Base-by-base conservation (phyloP, 2,329 filamentous ascomycete species). In the Talaromyces pinophilus region DNA sequence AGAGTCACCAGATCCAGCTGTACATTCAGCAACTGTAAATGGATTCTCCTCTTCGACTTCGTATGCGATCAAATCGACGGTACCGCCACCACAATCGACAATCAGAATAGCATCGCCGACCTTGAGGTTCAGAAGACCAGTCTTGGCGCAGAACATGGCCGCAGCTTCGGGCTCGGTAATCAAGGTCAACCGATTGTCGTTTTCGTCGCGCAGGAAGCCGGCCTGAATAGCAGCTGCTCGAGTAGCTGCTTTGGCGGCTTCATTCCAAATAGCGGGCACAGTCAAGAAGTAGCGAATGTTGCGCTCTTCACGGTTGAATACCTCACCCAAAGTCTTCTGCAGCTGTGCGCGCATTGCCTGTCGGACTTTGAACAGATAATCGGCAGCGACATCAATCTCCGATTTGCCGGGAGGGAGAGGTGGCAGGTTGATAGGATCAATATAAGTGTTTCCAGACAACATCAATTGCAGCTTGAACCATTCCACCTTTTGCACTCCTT, bases 401-500 rank as follows among this genome's bases (percentile, higher is more conserved):
- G 94, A 97, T 84, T 98, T 98, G 80, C 95, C 95, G 55, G 94
- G 93, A 59, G 95, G 95, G 78, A 98, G 91, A 70, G 95, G 95
- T 59, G 95, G 95, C 71, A 99, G 88, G 86, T 98, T 98, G 83
- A 98, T 98, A 69, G 95, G 95, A 79, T 98, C 95, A 77, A 98
- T 98, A 80, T 98, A 98, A 54, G 95, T 98, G 85, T 98, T 98
- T 70, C 95, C 95, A 67, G 93, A 97, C 69, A 97, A 86, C 95
- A 98, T 98, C 66, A 99, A 88, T 82, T 99, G 95, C 72, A 99
- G 87, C 85, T 98, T 98, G 87, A 99, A 98, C 95, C 95, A 99
- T 82, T 98, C 95, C 28, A 98, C 94, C 83, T 98, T 98, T 81
- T 98, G 95, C 72, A 99, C 94, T 70, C 94, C 94, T 40, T 92